Evolutionary conservation across 306 rosid species (phyloP).

Genomic region (Vicia faba): DNA sequence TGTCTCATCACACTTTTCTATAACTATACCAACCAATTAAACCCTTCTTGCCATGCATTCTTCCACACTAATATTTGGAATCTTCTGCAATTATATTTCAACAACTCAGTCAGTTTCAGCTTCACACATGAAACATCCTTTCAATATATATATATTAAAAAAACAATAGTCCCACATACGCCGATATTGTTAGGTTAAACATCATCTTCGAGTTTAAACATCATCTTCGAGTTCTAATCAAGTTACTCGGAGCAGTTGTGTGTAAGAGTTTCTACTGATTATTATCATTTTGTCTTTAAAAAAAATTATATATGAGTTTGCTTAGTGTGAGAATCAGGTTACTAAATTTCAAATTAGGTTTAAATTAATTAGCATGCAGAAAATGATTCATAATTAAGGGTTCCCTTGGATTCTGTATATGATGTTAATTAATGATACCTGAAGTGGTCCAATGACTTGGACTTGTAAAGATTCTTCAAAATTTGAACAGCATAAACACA

Average conservation of each 20-base stretch:
- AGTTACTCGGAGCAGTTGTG: no score
- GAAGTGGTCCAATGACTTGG: slow-evolving; percentile 2
- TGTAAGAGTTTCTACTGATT: no score
- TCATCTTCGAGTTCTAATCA: no score
- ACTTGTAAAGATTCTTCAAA: not conserved
- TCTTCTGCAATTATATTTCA: not conserved
- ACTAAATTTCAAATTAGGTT: not conserved
- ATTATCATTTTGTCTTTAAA: no score
- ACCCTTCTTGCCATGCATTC: slow-evolving; percentile 23
- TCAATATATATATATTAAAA: no score
- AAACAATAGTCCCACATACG: no score
- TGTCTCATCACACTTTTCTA: slow-evolving; percentile 23
- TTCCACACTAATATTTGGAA: not conserved
- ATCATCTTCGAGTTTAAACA: no score
- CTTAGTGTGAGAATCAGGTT: not conserved
- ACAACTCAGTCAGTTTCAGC: not conserved
- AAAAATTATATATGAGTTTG: not conserved
- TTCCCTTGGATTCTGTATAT: not conserved
- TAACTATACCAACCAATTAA: not conserved
- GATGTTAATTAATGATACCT: slow-evolving; percentile 6
- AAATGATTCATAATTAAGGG: slow-evolving; percentile 2
- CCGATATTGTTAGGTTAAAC: no score
- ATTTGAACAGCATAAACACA: not conserved
- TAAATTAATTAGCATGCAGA: not conserved
- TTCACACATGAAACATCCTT: no score